These are phyloP conservation scores for Vitis rupestris DNA, from an alignment of 164 flowering plant species.

Conservation along the genomic window DNA sequence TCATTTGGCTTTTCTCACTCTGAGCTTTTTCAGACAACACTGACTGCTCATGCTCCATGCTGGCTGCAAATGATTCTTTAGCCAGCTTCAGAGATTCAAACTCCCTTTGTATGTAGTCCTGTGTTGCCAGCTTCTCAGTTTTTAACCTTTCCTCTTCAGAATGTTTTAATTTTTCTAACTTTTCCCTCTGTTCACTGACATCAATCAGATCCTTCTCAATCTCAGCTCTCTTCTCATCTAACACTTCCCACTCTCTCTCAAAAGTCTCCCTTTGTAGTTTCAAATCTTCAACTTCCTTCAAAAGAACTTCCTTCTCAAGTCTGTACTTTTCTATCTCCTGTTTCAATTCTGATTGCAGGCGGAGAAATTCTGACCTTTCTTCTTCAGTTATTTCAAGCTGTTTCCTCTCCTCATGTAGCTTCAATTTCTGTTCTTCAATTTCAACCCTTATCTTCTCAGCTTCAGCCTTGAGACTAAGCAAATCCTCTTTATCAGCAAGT, in stretches of 20 bases:
- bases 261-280: constrained; percentile 43
- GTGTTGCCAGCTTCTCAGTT: constrained; percentile 26
- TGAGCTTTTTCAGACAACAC: constrained; percentile 30
- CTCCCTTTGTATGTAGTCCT: constrained; percentile 35
- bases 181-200: constrained; percentile 24
- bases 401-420: constrained; percentile 29
- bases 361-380: constrained; percentile 42
- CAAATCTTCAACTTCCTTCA: constrained; percentile 50
- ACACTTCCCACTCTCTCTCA: constrained; percentile 56
- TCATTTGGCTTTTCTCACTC: constrained; percentile 38
- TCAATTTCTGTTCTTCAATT: constrained; percentile 32
- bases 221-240: constrained; percentile 41
- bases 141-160: constrained; percentile 39
- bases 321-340: constrained; percentile 38
- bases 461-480: constrained; percentile 31
- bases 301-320: constrained; percentile 34
- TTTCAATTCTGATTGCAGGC: constrained; percentile 44
- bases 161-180: constrained; percentile 26
- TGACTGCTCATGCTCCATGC: constrained; percentile 39
- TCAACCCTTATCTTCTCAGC: constrained; percentile 39
- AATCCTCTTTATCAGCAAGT: constrained; percentile 28
- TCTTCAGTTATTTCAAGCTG: constrained; percentile 39
- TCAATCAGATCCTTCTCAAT: constrained; percentile 31
- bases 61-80: constrained; percentile 37
- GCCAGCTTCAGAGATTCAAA: constrained; percentile 36